Conservation (phyloP, 441 rosid genomes). For the Erodium texanum region DNA sequence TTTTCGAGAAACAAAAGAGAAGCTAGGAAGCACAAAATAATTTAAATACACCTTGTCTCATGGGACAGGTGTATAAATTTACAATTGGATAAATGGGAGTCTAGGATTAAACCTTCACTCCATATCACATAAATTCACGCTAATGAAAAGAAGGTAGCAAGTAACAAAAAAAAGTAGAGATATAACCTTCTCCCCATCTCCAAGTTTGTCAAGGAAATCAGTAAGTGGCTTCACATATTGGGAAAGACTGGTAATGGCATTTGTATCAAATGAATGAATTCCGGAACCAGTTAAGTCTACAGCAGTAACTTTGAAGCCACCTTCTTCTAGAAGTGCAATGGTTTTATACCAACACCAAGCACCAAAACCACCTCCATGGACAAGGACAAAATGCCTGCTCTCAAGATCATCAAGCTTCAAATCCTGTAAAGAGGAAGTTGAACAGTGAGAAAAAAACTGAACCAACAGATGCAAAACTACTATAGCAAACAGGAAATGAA, state of each 20-base stretch:
- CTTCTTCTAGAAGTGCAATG: slow-evolving; percentile 80
- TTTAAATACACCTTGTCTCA: background rate
- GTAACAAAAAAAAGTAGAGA: slow-evolving; percentile 12
- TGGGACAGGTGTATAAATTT: no score
- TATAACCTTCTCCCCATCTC: slow-evolving; percentile 60
- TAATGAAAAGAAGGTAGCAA: slow-evolving; percentile 9
- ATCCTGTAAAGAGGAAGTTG: slow-evolving; percentile 35
- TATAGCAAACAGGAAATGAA: background rate
- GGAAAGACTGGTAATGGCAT: slow-evolving; percentile 55
- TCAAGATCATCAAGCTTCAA: slow-evolving; percentile 63
- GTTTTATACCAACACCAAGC: slow-evolving; percentile 99
- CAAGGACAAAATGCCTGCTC: slow-evolving; percentile 67
- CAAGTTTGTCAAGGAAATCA: slow-evolving; percentile 58
- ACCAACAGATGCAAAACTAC: background rate
- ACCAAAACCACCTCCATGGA: slow-evolving; percentile 95
- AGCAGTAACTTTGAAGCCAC: slow-evolving; percentile 76
- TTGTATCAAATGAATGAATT: slow-evolving; percentile 56
- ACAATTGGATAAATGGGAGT: background rate
- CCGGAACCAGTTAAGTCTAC: slow-evolving; percentile 87
- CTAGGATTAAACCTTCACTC: background rate
- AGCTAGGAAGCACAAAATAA: background rate
- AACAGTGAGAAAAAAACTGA: background rate
- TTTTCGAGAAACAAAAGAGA: background rate
- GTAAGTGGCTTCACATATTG: slow-evolving; percentile 81
- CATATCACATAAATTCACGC: background rate